phyloP scores from a whole-genome alignment of 345 rosid genomes.

The Moringa oleifera region DNA sequence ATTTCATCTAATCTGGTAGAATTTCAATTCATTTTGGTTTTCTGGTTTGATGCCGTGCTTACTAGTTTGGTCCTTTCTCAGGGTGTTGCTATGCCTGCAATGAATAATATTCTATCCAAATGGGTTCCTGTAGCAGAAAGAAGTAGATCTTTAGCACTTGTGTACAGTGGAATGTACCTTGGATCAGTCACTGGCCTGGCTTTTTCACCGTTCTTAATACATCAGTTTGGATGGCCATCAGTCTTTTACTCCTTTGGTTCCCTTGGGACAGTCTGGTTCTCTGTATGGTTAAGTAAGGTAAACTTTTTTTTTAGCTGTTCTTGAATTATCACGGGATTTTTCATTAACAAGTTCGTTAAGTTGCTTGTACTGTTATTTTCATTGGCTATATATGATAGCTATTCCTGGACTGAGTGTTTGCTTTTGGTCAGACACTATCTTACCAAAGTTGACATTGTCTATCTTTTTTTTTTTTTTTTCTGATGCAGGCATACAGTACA shows the following conservation, averaged over 20 bases:
- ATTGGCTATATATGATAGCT: not conserved
- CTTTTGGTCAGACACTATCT: slow-evolving; percentile 1
- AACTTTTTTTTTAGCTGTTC: not conserved
- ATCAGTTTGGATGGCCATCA: slow-evolving; percentile 90
- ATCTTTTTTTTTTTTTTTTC: slow-evolving; percentile 13
- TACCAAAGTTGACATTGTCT: not conserved
- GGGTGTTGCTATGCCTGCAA: slow-evolving; percentile 99
- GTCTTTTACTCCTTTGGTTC: slow-evolving; percentile 95
- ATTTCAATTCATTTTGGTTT: not conserved
- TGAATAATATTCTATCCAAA: slow-evolving; percentile 88
- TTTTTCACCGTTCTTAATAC: slow-evolving; percentile 86
- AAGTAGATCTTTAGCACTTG: slow-evolving; percentile 86
- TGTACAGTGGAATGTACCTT: slow-evolving; percentile 93
- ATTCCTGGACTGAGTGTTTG: not conserved
- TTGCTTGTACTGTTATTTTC: not conserved
- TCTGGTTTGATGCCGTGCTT: not conserved
- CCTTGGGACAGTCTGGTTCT: slow-evolving; percentile 79
- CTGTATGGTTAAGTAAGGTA: slow-evolving; percentile 80
- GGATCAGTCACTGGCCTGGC: slow-evolving; percentile 96
- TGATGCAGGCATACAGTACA: slow-evolving; percentile 82
- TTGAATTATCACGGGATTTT: not conserved
- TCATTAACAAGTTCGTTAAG: slow-evolving; percentile 2
- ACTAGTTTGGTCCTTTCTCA: slow-evolving; percentile 12
- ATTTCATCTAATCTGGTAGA: not conserved
- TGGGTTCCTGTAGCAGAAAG: slow-evolving; percentile 96